Evolutionary conservation across 2,329 filamentous ascomycete genomes (phyloP), one percentile per base, ranked within the genome.

Genomic region (Fusarium acutatum): DNA sequence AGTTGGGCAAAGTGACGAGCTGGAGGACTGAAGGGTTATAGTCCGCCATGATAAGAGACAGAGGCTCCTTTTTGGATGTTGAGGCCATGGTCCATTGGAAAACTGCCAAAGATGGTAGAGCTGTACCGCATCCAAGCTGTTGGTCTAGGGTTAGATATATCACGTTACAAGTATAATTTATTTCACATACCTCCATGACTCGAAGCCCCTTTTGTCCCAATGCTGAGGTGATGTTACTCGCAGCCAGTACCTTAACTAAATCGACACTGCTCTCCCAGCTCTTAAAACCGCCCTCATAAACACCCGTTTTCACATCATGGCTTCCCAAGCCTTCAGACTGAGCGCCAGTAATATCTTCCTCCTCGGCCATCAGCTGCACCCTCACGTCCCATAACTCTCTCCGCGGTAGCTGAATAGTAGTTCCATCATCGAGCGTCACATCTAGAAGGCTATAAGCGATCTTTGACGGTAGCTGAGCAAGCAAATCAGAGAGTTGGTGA

Each of bases 201-300:
- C 85, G 83, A 57, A 84, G 80, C 1, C 84, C 81, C 34, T 80
- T 78, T 17, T 80, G 71, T 26, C 75, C 75, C 67, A 82, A 71
- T 53, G 77, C 73, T 7, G 80, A 67, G 24, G 82, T 75, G 54
- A 83, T 81, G 18, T 83, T 80, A 32, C 85, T 84, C 6, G 80
- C 77, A 1, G 86, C 86, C 35, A 92, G 81, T n/a, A 92, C 89
- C 79, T 91, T 93, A 57, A 94, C 92, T 24, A 96, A 85, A 80
- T 96, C 94, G 59, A 95, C 86, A 67, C 92, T 94, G 82, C 93
- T 95, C 83, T 96, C 94, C 94, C 94, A 96, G 77, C 92, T 95
- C 84, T 96, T 96, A 84, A 96, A 95, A 30, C 94, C 94, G 64
- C 94, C 94, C 83, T 96, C 94, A 82, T 96, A 96, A 67, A 96